phyloP scores from a whole-genome alignment of 495 filamentous ascomycete genomes.

The Parathielavia hyrcaniae region DNA sequence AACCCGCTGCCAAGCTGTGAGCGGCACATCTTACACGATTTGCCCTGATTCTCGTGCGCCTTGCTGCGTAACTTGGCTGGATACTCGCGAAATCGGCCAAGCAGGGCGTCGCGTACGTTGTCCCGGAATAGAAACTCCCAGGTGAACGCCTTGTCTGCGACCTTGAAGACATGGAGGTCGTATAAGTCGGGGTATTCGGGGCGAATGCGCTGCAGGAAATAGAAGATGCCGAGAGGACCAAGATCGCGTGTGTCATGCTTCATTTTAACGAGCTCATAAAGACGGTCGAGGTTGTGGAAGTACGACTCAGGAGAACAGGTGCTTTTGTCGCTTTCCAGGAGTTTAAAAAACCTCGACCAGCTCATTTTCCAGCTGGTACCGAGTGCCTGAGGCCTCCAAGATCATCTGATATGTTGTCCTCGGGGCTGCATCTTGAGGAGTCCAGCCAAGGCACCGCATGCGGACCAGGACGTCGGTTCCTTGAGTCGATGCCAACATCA shows the following conservation, averaged over 20 bases:
- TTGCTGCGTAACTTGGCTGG: too few relatives aligned
- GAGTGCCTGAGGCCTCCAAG: background rate
- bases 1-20: too few relatives aligned
- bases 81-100: background rate
- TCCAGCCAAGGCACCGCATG: background rate
- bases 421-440: background rate
- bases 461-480: background rate
- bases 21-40: too few relatives aligned
- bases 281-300: background rate
- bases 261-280: background rate
- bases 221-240: too few relatives aligned
- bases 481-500: background rate
- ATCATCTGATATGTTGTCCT: background rate
- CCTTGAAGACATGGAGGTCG: background rate
- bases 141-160: background rate
- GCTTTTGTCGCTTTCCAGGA: background rate
- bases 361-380: too few relatives aligned
- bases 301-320: background rate
- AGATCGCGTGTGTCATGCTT: too few relatives aligned
- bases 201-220: background rate
- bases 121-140: background rate
- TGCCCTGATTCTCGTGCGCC: too few relatives aligned
- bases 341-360: background rate
- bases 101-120: background rate
- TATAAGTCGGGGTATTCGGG: background rate